Base-by-base conservation (phyloP, 331 rosid species). In the Ulmus americana region DNA sequence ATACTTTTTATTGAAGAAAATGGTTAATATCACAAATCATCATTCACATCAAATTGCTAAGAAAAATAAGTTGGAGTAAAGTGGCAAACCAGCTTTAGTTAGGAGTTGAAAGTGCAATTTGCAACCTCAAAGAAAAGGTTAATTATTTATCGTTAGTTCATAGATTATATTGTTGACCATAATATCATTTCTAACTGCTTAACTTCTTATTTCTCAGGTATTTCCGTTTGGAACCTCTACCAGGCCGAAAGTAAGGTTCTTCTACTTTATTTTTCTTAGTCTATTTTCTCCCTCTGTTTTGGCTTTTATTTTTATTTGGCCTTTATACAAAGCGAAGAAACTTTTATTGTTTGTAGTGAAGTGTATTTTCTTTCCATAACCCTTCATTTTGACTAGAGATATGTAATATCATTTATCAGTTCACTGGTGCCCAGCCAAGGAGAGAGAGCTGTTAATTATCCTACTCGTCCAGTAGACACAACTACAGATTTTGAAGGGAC, bases 401-500 rank as follows among this genome's bases (percentile, higher is more conserved):
- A 15, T 70, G 69, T 68, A 11, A 73, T 45, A 72, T 76, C 46
- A 50, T 68, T 86, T 71, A 63, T 77, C 88, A 92, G 98, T 84
- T 82, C 97, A 55, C 81, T 92, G 66, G 95, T 89, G 55, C 96
- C 97, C 63, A 74, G 75, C 83, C 95, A 82, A 83, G 95, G 90
- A 59, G 98, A 89, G 79, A 82, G 86, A 77, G 76, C 74, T 73
- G 96, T 91, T 28, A 89, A 82, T 74, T 92, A 92, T 79, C 95
- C 91, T 68, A 82, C 79, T 61, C 98, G 98, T 57, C 97, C 97
- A 0, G 98, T 92, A 64, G 98, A 92, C 80, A 86, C 95, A 59
- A 79, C 88, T 59, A 85, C 96, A 44, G 97, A 92, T 73, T 87
- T 92, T 80, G 97, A 89, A 76, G 98, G 98, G 65, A 86, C 98